Conservation (phyloP, 768 basidiomycete species). For the Suillus tomentosus region DNA sequence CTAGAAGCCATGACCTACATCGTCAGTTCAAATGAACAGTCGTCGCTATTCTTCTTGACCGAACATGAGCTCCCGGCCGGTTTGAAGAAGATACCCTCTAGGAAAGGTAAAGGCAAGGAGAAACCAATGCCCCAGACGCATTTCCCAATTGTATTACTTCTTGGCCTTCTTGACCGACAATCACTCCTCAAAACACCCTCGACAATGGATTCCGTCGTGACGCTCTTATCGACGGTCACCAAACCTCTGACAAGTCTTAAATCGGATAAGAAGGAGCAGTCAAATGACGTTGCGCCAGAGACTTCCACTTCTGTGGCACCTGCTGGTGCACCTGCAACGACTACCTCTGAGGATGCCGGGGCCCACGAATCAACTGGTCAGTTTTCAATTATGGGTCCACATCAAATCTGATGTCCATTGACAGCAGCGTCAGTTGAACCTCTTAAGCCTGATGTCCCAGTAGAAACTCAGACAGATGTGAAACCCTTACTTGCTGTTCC, state of each 20-base stretch:
- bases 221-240: slow-evolving; percentile 85
- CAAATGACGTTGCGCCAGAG: slow-evolving; percentile 22
- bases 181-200: slow-evolving; percentile 83
- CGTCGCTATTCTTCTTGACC: slow-evolving; percentile 91
- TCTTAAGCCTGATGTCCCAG: slow-evolving; percentile 24
- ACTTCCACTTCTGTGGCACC: slow-evolving; percentile 20
- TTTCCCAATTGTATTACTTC: slow-evolving; percentile 87
- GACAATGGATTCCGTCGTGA: slow-evolving; percentile 92
- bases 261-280: slow-evolving; percentile 42
- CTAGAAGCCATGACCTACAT: slow-evolving; percentile 90
- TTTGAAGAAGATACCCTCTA: slow-evolving; percentile 63
- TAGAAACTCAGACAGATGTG: slow-evolving; percentile 33
- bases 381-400: neutral
- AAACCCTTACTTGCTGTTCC: slow-evolving; percentile 64
- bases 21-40: slow-evolving; percentile 80
- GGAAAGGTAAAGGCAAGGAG: slow-evolving; percentile 96
- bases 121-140: slow-evolving; percentile 79
- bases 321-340: slow-evolving; percentile 16
- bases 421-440: slow-evolving; percentile 19
- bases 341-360: slow-evolving; percentile 14
- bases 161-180: slow-evolving; percentile 86
- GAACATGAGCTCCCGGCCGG: slow-evolving; percentile 91
- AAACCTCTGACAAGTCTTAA: slow-evolving; percentile 74
- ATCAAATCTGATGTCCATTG: slow-evolving; percentile 2
- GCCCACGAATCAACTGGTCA: slow-evolving; percentile 3